Conservation (phyloP, 108 stramenopile species). For the Schizochytrium sp. region DNA sequence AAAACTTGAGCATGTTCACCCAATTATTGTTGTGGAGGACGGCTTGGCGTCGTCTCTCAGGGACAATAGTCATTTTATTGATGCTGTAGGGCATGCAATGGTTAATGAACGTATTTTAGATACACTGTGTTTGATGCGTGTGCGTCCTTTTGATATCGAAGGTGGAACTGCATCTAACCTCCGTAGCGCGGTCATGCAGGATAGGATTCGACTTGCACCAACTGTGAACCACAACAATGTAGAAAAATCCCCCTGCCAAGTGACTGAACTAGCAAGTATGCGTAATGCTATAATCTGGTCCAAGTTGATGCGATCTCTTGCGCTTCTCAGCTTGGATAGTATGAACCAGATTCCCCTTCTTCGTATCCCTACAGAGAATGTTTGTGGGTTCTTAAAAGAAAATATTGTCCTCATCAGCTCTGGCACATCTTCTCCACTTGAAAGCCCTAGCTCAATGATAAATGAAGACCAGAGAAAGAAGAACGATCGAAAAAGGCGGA, state of each 20-base stretch:
- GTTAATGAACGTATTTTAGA: slow-evolving; percentile 5
- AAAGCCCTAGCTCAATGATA: no score
- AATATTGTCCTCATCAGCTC: no score
- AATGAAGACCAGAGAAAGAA: no score
- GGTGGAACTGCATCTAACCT: neutral
- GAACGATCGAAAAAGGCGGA: no score
- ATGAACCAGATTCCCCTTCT: neutral
- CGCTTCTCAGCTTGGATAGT: neutral
- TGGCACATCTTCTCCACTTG: no score
- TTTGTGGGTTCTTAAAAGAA: no score
- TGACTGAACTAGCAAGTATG: neutral
- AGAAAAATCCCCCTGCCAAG: neutral
- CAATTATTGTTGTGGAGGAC: neutral
- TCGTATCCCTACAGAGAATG: neutral
- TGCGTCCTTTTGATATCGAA: neutral
- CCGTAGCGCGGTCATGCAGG: neutral
- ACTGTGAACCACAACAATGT: neutral
- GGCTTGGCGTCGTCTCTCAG: neutral
- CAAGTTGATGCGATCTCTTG: neutral
- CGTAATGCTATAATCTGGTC: slow-evolving; percentile 20
- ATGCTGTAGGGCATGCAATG: neutral
- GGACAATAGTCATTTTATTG: neutral
- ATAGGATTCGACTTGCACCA: neutral
- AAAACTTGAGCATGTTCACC: neutral
- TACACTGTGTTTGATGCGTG: neutral